Evolutionary conservation across 805 yeast genomes (phyloP).

Genomic region (Starmera amethionina): DNA sequence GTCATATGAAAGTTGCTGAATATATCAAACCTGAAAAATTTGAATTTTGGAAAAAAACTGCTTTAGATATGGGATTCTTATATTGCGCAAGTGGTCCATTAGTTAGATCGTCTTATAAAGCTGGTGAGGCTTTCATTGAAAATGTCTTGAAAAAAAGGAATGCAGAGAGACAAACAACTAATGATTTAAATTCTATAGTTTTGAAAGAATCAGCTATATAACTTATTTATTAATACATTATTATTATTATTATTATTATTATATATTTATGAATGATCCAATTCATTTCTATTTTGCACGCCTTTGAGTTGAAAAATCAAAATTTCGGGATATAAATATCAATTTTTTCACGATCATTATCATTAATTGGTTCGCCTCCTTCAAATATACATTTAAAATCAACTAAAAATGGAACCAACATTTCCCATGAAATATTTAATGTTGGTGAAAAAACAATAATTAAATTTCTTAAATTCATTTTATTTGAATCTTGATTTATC

Average conservation of each 20-base stretch:
- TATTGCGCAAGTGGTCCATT: slow-evolving; percentile 97
- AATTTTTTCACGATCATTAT: slow-evolving; percentile 34
- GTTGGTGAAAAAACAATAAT: slow-evolving; percentile 82
- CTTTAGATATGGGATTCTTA: slow-evolving; percentile 82
- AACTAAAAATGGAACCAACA: slow-evolving; percentile 47
- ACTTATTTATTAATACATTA: background rate
- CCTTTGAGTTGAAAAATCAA: slow-evolving; percentile 1
- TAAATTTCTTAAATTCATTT: slow-evolving; percentile 75
- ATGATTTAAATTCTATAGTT: no score
- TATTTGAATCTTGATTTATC: slow-evolving; percentile 50
- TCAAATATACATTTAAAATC: slow-evolving; percentile 58
- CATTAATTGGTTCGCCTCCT: slow-evolving; percentile 30
- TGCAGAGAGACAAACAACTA: background rate
- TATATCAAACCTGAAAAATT: slow-evolving; percentile 91
- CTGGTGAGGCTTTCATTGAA: slow-evolving; percentile 96
- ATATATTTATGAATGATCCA: background rate
- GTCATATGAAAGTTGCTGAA: slow-evolving; percentile 97
- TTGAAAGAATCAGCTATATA: no score
- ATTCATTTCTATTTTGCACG: background rate
- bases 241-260: background rate
- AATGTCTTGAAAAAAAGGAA: slow-evolving; percentile 75
- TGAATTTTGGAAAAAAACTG: slow-evolving; percentile 83
- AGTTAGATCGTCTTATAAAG: slow-evolving; percentile 93
- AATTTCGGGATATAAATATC: slow-evolving; percentile 43
- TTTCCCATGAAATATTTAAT: slow-evolving; percentile 52